These are phyloP conservation scores for Candida sphagnicola DNA, from an alignment of 805 yeast species.

Conservation along the genomic window DNA sequence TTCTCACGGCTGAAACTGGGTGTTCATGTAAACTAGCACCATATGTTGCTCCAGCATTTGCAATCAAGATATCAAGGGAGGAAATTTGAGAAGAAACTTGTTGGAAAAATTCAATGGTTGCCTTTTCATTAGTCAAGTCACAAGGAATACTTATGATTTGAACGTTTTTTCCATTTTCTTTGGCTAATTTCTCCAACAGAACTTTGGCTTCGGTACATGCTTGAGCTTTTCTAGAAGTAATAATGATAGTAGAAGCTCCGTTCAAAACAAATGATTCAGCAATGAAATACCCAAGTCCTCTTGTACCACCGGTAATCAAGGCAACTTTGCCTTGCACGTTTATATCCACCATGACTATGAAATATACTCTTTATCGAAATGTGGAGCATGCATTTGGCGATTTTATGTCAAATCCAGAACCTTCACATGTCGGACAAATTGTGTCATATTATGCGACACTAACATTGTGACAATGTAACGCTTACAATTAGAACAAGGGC, in stretches of 20 bases:
- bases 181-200: slow-evolving; percentile 23
- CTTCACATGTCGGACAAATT: too few species aligned
- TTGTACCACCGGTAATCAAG: slow-evolving; percentile 61
- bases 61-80: slow-evolving; percentile 54
- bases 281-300: slow-evolving; percentile 62
- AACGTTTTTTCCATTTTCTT: slow-evolving; percentile 16
- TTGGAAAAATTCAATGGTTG: slow-evolving; percentile 37
- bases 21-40: slow-evolving; percentile 55
- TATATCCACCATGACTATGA: slow-evolving; percentile 23
- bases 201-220: slow-evolving; percentile 52
- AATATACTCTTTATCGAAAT: too few species aligned
- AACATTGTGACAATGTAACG: too few species aligned
- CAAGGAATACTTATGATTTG: slow-evolving; percentile 44
- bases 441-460: too few species aligned
- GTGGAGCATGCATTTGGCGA: too few species aligned
- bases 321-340: slow-evolving; percentile 55
- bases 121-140: slow-evolving; percentile 45
- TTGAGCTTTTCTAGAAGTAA: slow-evolving; percentile 53
- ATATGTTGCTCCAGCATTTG: slow-evolving; percentile 76
- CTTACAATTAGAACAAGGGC: too few species aligned
- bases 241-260: slow-evolving; percentile 53
- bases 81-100: slow-evolving; percentile 31
- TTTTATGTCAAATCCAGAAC: too few species aligned
- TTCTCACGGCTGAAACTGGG: slow-evolving; percentile 51
- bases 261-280: slow-evolving; percentile 53